Evolutionary conservation across 2,329 filamentous ascomycete genomes (phyloP), one percentile per base, ranked within the genome.

Genomic region (Fusarium tanahbumbuense): DNA sequence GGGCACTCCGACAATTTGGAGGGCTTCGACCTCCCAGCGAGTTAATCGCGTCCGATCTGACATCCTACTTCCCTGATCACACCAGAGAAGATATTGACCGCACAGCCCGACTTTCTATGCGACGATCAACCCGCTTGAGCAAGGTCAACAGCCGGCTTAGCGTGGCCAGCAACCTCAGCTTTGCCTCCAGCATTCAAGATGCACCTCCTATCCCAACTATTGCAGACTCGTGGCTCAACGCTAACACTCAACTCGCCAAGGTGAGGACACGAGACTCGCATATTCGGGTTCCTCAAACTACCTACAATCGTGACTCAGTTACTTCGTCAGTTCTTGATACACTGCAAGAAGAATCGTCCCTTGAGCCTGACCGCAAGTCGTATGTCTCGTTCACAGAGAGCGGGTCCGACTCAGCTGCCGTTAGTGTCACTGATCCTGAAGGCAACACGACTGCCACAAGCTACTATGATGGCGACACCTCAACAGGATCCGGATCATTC

Each of bases 1-100:
- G 68, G 22, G 60, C 89, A 28, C 83, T 94, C 47, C 90, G 92
- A 70, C 91, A 92, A 70, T 98, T 98, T 81, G 96, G 97, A 75
- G 95, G 95, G 34, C 90, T 96, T 70, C 88, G 96, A 73, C 96
- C 96, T 20, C 96, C 96, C 3, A 98, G 95, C 82, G 96, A 99
- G 83, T 88, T 99, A 78, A 99, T 99, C 77, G 95, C 95, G 27
- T 97, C 96, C 23, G 96, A 99, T 78, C 84, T 99, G 64, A 96
- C 93, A 3, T 97, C 94, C 0, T 99, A 98, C 84, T 99, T 99
- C 85, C 96, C 96, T 0, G 94, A 97, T 76, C 95, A 98, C 75
- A 90, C 94, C 52, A 91, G 93, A 59, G 94, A 97, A 78, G 93
- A 97, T 74, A 98, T 99, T 77, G 96, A 98, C 79, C 92, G 94